These are phyloP conservation scores for Komagataella ulmi DNA, from an alignment of 805 yeast species.

Conservation along the genomic window DNA sequence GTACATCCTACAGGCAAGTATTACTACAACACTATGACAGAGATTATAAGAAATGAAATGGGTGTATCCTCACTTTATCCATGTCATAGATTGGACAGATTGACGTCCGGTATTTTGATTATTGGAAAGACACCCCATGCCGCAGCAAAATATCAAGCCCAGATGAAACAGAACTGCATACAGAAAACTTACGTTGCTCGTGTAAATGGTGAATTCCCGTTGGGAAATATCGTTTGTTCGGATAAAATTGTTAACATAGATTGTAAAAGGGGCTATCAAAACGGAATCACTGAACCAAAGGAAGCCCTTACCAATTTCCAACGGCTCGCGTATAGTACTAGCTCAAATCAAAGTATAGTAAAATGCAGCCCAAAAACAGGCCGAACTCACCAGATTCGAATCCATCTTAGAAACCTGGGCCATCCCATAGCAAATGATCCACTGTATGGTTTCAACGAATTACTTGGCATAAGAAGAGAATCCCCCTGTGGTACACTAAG, in stretches of 20 bases:
- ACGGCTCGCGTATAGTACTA: conserved; percentile 15
- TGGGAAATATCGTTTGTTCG: conserved; percentile 11
- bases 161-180: conserved; percentile 18
- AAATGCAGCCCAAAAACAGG: conserved; percentile 38
- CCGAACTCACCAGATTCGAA: conserved; percentile 42
- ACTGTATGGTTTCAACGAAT: conserved; percentile 9
- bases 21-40: conserved; percentile 27
- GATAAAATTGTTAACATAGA: conserved; percentile 24
- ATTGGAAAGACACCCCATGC: conserved; percentile 23
- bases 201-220: conserved; percentile 27
- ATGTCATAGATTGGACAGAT: conserved; percentile 37
- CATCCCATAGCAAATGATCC: conserved; percentile 23
- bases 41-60: conserved; percentile 23
- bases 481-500: not conserved
- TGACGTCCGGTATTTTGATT: conserved; percentile 36
- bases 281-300: conserved; percentile 9
- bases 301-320: conserved; percentile 14
- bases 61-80: conserved; percentile 12
- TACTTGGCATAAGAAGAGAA: not conserved
- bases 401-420: conserved; percentile 35
- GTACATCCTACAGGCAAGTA: conserved; percentile 38
- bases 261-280: conserved; percentile 11
- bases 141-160: conserved; percentile 18
- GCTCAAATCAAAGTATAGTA: conserved; percentile 26
- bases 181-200: conserved; percentile 33